phyloP scores from a whole-genome alignment of 75 land plant genomes.

The Sequoiadendron giganteum region DNA sequence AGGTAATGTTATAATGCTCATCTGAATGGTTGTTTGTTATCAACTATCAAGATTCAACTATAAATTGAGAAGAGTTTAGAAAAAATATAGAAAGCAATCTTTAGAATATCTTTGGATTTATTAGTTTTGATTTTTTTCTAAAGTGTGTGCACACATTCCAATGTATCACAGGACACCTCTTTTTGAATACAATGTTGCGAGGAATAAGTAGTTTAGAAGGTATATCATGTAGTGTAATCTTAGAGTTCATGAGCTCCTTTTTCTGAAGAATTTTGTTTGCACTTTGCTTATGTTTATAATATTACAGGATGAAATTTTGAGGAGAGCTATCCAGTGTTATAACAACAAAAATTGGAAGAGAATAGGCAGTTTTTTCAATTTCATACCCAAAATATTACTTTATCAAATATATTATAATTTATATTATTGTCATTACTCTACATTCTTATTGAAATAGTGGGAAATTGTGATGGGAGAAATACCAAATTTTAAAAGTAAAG shows the following conservation, averaged over 20 bases:
- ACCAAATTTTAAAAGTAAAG: background rate
- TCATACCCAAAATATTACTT: background rate
- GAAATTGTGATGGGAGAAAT: background rate
- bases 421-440: background rate
- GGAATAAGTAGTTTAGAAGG: constrained; percentile 1
- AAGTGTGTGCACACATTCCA: background rate
- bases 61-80: background rate
- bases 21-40: constrained; percentile 2
- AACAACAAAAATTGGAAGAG: constrained; percentile 89
- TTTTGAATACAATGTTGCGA: background rate
- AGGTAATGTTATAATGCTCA: background rate
- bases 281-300: background rate
- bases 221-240: constrained; percentile 7
- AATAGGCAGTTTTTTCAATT: constrained; percentile 48
- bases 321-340: constrained; percentile 66
- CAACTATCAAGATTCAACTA: background rate
- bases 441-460: background rate
- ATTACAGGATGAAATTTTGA: constrained; percentile 64
- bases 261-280: background rate
- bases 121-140: background rate
- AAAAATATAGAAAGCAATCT: background rate
- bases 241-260: background rate
- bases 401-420: background rate
- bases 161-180: background rate
- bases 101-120: background rate